phyloP scores from a whole-genome alignment of 257 asterid genomes.

The Solanum chiquidenum region DNA sequence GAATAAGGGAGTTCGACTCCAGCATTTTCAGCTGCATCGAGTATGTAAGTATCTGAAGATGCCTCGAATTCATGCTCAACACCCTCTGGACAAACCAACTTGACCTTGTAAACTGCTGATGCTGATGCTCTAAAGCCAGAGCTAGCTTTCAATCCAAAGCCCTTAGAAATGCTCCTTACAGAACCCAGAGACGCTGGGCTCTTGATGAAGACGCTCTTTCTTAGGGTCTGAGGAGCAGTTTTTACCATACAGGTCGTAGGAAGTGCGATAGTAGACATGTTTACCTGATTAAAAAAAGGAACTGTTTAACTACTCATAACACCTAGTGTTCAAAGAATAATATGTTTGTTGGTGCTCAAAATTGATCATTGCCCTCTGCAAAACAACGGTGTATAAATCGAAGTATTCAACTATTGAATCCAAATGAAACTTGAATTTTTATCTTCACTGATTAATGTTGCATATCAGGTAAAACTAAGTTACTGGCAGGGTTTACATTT shows the following conservation, averaged over 20 bases:
- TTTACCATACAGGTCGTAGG: conserved; percentile 33
- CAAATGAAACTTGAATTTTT: not conserved
- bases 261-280: conserved; percentile 49
- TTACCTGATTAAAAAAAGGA: conserved; percentile 21
- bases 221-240: conserved; percentile 25
- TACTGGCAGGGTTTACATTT: not conserved
- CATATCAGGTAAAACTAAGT: not conserved
- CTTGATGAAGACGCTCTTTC: conserved; percentile 26
- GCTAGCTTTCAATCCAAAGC: conserved; percentile 44
- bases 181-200: conserved; percentile 33
- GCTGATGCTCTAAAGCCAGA: conserved; percentile 35
- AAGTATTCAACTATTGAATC: not conserved
- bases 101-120: conserved; percentile 61
- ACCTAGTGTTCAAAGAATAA: not conserved
- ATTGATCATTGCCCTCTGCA: not conserved
- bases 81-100: conserved; percentile 52
- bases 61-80: conserved; percentile 54
- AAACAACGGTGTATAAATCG: not conserved
- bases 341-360: not conserved
- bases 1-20: conserved; percentile 81
- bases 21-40: conserved; percentile 63
- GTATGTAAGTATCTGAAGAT: conserved; percentile 51
- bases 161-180: conserved; percentile 25
- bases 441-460: not conserved
- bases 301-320: not conserved